These are phyloP conservation scores for Chlamydomonas reinhardtii DNA, from an alignment of 163 green algal genomes.

Conservation along the genomic window DNA sequence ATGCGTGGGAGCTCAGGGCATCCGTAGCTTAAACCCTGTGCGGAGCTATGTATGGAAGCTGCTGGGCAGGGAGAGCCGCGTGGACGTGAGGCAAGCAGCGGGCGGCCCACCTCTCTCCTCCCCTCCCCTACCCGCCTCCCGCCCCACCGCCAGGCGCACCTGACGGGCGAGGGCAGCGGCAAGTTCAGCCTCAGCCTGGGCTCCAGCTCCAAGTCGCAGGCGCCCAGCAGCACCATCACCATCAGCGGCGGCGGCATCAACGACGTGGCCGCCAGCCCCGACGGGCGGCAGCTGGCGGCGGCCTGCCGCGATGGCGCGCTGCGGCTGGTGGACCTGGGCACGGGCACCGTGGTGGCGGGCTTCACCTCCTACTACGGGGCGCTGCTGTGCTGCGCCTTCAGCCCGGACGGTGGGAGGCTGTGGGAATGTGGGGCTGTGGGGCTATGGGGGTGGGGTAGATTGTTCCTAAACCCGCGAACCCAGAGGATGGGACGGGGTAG, in stretches of 20 bases:
- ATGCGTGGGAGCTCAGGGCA: no score
- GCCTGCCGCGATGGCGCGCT: slow-evolving; percentile 58
- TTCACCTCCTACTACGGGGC: slow-evolving; percentile 60
- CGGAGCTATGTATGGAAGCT: no score
- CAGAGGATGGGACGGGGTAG: no score
- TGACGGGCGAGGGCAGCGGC: slow-evolving; percentile 44
- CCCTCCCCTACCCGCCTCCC: background rate
- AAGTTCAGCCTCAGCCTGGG: slow-evolving; percentile 40
- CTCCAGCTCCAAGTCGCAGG: slow-evolving; percentile 35
- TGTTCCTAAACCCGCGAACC: no score
- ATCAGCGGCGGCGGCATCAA: slow-evolving; percentile 50
- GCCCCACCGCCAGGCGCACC: slow-evolving; percentile 3
- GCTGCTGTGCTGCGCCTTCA: slow-evolving; percentile 82
- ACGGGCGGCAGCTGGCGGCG: slow-evolving; percentile 47
- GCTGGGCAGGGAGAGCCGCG: no score
- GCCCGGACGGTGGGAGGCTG: slow-evolving; percentile 66
- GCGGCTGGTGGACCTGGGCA: slow-evolving; percentile 52
- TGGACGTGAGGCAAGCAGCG: no score
- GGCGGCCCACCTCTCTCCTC: no score
- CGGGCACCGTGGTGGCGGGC: slow-evolving; percentile 47
- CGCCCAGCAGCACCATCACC: slow-evolving; percentile 20
- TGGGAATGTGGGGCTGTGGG: no score
- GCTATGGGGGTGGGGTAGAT: no score
- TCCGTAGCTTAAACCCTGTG: no score
- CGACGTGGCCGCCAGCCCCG: slow-evolving; percentile 44